phyloP scores from a whole-genome alignment of 2,329 filamentous ascomycete genomes.

The Setomelanomma holmii region DNA sequence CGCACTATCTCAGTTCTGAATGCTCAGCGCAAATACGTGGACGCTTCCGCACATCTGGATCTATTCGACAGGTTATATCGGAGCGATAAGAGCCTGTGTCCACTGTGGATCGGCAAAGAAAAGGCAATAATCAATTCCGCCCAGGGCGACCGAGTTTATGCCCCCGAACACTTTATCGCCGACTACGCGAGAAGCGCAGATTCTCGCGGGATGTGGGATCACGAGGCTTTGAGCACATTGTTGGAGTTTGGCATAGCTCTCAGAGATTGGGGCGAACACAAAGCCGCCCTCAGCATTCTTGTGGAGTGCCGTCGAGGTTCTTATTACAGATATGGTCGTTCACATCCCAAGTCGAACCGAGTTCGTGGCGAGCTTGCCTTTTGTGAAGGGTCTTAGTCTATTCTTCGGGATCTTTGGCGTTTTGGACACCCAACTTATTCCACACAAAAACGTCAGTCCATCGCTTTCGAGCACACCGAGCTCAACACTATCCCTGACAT shows the following conservation, averaged over 20 bases:
- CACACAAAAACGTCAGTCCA: background rate
- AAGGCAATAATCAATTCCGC: background rate
- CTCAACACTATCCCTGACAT: conserved; percentile 12
- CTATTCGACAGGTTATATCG: background rate
- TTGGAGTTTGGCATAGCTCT: background rate
- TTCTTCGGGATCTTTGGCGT: background rate
- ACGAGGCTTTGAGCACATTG: background rate
- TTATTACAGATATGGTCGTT: background rate
- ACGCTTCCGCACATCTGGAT: background rate
- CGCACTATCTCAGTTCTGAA: background rate
- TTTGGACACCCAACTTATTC: background rate
- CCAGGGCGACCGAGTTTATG: background rate
- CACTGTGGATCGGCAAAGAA: background rate
- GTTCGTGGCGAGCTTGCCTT: background rate
- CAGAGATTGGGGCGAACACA: background rate
- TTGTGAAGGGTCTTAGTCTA: background rate
- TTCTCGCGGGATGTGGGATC: background rate
- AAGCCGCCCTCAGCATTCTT: background rate
- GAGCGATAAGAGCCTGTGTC: background rate
- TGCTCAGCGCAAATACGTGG: background rate
- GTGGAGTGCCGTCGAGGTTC: background rate
- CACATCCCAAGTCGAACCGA: background rate
- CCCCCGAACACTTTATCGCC: background rate
- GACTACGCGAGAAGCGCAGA: background rate
- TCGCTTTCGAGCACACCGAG: conserved; percentile 17